Conservation (phyloP, 192 early-diverging fungal genomes). For the Phycomyces blakesleeanus region DNA sequence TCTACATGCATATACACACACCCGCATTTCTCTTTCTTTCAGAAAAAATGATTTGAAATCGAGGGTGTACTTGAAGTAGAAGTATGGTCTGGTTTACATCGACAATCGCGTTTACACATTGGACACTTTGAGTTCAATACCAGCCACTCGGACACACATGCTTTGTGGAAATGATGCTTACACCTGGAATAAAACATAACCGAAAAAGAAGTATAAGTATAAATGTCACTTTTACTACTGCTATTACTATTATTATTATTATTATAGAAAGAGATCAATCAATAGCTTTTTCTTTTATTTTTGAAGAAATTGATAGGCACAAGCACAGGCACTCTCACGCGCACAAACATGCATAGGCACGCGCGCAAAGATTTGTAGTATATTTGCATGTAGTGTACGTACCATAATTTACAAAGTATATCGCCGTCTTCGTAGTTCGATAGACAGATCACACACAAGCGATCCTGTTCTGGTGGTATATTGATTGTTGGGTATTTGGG, state of each 20-base stretch:
- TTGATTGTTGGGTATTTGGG: conserved; percentile 10
- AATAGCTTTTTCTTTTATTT: too few species aligned
- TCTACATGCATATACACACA: too few species aligned
- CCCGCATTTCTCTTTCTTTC: too few species aligned
- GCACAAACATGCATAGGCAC: too few species aligned
- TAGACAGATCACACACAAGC: conserved; percentile 76
- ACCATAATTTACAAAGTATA: conserved; percentile 61
- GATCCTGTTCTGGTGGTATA: conserved; percentile 24
- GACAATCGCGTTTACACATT: conserved; percentile 63
- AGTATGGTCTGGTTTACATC: conserved; percentile 19
- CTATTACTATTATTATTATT: too few species aligned
- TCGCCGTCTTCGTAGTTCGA: conserved; percentile 73
- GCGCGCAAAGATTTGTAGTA: too few species aligned
- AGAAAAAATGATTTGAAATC: too few species aligned
- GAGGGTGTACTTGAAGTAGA: too few species aligned
- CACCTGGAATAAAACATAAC: conserved; percentile 25
- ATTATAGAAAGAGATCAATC: too few species aligned
- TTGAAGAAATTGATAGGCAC: too few species aligned
- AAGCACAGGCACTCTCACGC: too few species aligned
- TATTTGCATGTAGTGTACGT: too few species aligned
- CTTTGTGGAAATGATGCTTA: conserved; percentile 78
- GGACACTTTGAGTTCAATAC: conserved; percentile 70
- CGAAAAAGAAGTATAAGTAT: neutral
- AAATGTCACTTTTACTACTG: neutral
- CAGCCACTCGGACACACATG: conserved; percentile 82